Conservation (phyloP, 2,329 filamentous ascomycete species). For the Cercospora sesami region DNA sequence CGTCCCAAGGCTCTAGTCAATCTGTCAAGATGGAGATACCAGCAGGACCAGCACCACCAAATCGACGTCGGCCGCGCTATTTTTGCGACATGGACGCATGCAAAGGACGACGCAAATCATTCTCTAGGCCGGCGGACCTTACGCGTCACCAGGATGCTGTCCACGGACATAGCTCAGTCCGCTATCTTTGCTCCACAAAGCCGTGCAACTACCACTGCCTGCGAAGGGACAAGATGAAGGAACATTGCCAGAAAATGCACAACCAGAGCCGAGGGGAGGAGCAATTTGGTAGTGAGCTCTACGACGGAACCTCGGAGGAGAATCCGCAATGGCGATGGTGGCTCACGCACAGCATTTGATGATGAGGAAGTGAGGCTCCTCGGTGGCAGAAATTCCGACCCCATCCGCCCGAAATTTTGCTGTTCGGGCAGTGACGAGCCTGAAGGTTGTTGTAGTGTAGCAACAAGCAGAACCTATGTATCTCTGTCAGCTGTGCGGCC, state of each 20-base stretch:
- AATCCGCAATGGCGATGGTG: neutral
- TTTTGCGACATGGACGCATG: neutral
- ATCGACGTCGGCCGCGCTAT: neutral
- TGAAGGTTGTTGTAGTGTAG: neutral
- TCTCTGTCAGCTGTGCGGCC: neutral
- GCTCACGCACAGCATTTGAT: neutral
- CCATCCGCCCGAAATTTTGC: neutral
- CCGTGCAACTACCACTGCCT: neutral
- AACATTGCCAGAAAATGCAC: neutral
- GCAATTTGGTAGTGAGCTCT: neutral
- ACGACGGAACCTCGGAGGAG: neutral
- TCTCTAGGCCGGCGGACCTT: neutral
- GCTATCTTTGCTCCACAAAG: neutral
- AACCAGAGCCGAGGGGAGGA: neutral
- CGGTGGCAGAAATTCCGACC: neutral
- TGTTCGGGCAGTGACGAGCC: neutral
- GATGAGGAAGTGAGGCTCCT: neutral
- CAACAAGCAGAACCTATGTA: neutral
- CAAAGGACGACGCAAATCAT: neutral
- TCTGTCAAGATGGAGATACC: neutral
- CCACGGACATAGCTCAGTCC: neutral
- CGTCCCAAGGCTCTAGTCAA: neutral
- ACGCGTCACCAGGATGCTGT: neutral
- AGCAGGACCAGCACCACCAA: neutral
- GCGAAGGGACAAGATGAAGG: conserved; percentile 2